Base-by-base conservation (phyloP, 768 basidiomycete genomes). In the Nidularia sp. region DNA sequence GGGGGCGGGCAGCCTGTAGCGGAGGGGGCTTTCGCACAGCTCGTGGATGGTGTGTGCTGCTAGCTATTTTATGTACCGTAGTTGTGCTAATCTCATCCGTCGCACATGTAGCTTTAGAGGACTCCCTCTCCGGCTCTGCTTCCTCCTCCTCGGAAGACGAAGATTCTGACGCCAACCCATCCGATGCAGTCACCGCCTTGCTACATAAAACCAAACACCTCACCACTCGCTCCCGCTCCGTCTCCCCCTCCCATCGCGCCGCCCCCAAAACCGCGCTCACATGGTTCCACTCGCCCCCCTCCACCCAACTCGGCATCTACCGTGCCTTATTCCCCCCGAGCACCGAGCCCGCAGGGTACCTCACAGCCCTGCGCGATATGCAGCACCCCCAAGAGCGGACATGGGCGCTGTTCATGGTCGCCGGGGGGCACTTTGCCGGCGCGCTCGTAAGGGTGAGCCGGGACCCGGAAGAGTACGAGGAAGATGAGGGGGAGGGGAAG, bases 381-480 rank as follows among this genome's bases (percentile, higher is more conserved):
- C 93, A 64, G 59, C 60, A 4, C 9, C 68, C 71, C 10, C 70
- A 75, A 13, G 90, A 85, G 12, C 75, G 93, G 36, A 88, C 81
- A 53, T 96, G 95, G 90, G 91, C 93, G 0, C 68, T 98, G 78
- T 89, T 99, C 61, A 97, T 98, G 93, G 84, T 88, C 39, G 97
- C 97, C 0, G 95, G 97, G 18, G 97, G 97, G 8, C 97, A 99
- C 67, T 98, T 99, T 70, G 97, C 97, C 10, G 97, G 96, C 25
- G 88, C 93, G 51, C 76, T 99, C 34, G 85, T 86, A 9, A 76
- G 85, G 34, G 88, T 93, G 29, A 81, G 85, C 67, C 68, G 74
- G 54, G 54, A 78, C 52, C 72, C 71, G 12, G 75, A 76, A 5
- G 80, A 82, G 3, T 69, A 69, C 53, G 65, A 72, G 29, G 60